phyloP scores from a whole-genome alignment of 139 green algal species.

The Nannochloris sp. region DNA sequence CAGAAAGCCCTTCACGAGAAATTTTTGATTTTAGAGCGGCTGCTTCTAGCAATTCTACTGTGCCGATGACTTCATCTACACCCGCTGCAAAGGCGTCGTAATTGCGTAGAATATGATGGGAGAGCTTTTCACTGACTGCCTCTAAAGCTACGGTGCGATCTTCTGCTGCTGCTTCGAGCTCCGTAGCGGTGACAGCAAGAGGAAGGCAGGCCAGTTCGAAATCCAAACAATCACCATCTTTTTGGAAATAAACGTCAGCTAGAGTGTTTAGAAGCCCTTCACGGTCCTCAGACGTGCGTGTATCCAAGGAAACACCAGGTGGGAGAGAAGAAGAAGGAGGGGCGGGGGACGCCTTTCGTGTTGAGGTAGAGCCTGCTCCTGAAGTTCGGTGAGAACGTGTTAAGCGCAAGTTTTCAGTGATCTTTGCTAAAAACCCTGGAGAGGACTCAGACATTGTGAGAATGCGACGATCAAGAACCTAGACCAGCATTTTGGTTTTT shows the following conservation, averaged over 20 bases:
- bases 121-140: conserved; percentile 39
- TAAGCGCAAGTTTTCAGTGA: no score
- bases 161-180: conserved; percentile 39
- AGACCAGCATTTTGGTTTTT: no score
- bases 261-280: conserved; percentile 1
- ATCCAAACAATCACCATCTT: conserved; percentile 14
- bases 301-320: not conserved
- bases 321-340: not conserved
- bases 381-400: no score
- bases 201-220: conserved; percentile 32
- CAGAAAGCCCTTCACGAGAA: conserved; percentile 19
- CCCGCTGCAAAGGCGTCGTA: conserved; percentile 36
- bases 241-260: conserved; percentile 10
- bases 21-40: conserved; percentile 21
- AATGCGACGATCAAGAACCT: no score
- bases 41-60: not conserved
- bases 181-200: conserved; percentile 11
- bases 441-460: not conserved
- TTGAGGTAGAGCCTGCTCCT: not conserved
- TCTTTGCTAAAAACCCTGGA: not conserved
- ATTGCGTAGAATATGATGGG: conserved; percentile 34
- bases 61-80: conserved; percentile 23
- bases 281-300: not conserved
- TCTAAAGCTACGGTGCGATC: conserved; percentile 30
- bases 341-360: not conserved